Evolutionary conservation across 2,329 filamentous ascomycete species (phyloP).

Genomic region (Colletotrichum karsti): DNA sequence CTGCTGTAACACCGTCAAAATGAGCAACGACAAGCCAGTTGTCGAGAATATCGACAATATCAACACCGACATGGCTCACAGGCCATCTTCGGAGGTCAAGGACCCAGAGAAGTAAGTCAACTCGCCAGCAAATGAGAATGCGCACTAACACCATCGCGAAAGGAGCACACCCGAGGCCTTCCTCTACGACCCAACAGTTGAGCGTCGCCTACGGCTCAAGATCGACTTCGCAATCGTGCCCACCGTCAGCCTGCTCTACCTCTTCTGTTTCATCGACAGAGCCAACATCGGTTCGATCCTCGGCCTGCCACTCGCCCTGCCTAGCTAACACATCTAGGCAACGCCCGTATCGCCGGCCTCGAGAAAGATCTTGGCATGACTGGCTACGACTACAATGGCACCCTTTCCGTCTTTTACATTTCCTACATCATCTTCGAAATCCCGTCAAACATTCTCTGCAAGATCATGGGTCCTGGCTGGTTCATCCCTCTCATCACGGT

Average conservation of each 20-base stretch:
- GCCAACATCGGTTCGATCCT: constrained; percentile 67
- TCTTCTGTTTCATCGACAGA: constrained; percentile 74
- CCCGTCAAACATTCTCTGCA: constrained; percentile 69
- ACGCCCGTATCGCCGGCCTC: constrained; percentile 67
- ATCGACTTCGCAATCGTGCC: constrained; percentile 71
- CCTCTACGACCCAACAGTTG: constrained; percentile 37
- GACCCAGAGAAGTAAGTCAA: constrained; percentile 7
- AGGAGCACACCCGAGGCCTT: not conserved
- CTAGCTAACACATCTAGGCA: constrained; percentile 47
- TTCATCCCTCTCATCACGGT: constrained; percentile 67
- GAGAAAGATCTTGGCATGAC: constrained; percentile 61
- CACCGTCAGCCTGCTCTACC: constrained; percentile 68
- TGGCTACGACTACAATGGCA: constrained; percentile 68
- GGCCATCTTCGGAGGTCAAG: not conserved
- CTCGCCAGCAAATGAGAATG: no score
- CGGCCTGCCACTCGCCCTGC: not conserved
- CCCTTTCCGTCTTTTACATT: constrained; percentile 71
- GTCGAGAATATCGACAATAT: constrained; percentile 19
- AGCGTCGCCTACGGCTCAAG: constrained; percentile 59
- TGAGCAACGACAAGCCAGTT: constrained; percentile 11
- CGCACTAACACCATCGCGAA: not conserved
- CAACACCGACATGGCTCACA: not conserved
- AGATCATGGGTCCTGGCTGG: constrained; percentile 71
- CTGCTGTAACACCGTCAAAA: not conserved
- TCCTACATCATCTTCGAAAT: constrained; percentile 74